A percentile compares a stretch with the other conserved stretches of the same genome.
These are phyloP conservation scores for Pseudisothecium myosuroides DNA, from an alignment of 225 moss, liverwort and hornwort species.

Conservation along the genomic window DNA sequence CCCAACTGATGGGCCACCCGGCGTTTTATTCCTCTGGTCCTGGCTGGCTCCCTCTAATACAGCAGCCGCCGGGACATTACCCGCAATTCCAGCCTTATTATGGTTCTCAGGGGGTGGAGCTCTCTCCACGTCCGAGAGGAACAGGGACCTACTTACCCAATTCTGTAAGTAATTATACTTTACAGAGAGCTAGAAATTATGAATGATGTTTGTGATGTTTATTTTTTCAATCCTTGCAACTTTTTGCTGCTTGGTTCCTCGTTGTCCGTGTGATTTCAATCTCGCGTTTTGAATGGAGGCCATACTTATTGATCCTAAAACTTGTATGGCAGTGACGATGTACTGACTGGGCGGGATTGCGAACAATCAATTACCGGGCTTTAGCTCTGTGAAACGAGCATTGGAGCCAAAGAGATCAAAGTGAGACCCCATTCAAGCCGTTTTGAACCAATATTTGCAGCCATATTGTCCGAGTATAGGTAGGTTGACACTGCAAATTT, in stretches of 20 bases:
- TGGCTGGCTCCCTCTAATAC: neutral
- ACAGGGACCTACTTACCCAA: slow-evolving; percentile 62
- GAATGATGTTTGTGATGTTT: neutral
- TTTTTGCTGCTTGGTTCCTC: neutral
- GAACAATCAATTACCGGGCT: neutral
- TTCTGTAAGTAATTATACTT: slow-evolving; percentile 19
- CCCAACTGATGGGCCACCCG: slow-evolving; percentile 5
- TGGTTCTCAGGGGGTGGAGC: slow-evolving; percentile 22
- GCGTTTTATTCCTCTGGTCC: slow-evolving; percentile 8
- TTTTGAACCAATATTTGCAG: neutral
- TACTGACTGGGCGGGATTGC: neutral
- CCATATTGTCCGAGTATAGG: neutral
- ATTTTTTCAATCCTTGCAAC: neutral
- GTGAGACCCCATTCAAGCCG: neutral
- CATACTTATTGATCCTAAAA: neutral
- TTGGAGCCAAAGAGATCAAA: neutral
- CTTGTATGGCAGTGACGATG: neutral
- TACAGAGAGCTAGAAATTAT: neutral
- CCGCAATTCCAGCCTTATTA: neutral
- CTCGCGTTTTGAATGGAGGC: neutral
- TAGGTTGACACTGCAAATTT: neutral
- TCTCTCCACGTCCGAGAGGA: slow-evolving; percentile 41
- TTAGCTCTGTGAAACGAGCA: neutral
- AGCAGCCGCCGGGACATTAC: neutral
- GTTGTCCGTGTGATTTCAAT: neutral